phyloP scores from a whole-genome alignment of 2,329 filamentous ascomycete species.

The Hypoxylon rubiginosum region DNA sequence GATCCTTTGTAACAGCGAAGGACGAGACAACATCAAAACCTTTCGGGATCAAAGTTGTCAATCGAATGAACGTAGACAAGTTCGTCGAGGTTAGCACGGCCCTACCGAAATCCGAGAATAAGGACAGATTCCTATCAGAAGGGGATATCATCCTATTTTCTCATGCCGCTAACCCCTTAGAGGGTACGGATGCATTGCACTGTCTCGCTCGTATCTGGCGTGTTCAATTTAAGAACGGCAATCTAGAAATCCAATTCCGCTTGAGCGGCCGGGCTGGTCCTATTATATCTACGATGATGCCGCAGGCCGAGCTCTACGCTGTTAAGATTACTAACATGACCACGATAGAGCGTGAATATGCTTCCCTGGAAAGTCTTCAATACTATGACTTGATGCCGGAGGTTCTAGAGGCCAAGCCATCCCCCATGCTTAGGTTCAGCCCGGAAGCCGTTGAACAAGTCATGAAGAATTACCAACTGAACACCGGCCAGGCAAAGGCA shows the following conservation, averaged over 20 bases:
- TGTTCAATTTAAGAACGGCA: constrained; percentile 83
- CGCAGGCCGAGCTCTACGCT: constrained; percentile 77
- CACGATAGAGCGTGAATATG: constrained; percentile 95
- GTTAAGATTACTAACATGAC: constrained; percentile 93
- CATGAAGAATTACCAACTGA: constrained; percentile 84
- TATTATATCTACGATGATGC: constrained; percentile 73
- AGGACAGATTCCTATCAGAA: constrained; percentile 80
- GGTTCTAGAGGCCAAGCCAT: constrained; percentile 89
- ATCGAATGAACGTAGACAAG: constrained; percentile 89
- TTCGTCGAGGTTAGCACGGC: constrained; percentile 92
- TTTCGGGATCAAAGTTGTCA: constrained; percentile 89
- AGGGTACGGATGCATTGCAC: constrained; percentile 75
- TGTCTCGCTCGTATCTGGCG: constrained; percentile 88
- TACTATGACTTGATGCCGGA: constrained; percentile 98
- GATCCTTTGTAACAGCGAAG: constrained; percentile 89
- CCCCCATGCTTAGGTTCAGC: constrained; percentile 85
- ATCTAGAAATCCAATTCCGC: constrained; percentile 87
- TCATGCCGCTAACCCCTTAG: constrained; percentile 77
- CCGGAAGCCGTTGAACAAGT: constrained; percentile 78
- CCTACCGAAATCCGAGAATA: constrained; percentile 77
- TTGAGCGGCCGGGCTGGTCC: constrained; percentile 77
- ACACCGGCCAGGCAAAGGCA: constrained; percentile 89
- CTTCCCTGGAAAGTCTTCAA: constrained; percentile 87
- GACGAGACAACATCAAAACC: constrained; percentile 85
- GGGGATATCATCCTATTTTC: constrained; percentile 93